Conservation (phyloP, 2,329 filamentous ascomycete genomes). For the Curvularia spicifera region DNA sequence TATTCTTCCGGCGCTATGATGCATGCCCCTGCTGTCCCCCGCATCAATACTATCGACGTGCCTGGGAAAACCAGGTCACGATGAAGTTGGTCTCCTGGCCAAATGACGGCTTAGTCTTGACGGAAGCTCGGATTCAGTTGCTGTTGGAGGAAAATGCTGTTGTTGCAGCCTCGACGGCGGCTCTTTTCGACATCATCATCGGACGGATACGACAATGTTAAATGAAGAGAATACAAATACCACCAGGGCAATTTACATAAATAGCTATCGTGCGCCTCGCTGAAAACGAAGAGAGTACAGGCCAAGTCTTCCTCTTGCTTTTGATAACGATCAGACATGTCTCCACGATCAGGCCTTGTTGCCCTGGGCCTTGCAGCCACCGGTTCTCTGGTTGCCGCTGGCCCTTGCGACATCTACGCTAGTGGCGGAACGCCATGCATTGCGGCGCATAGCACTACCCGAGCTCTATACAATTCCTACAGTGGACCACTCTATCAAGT, state of each 20-base stretch:
- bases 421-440: slow-evolving; percentile 67
- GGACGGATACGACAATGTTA: not conserved
- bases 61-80: not conserved
- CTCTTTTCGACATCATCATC: not conserved
- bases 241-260: not conserved
- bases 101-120: not conserved
- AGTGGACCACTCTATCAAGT: slow-evolving; percentile 65
- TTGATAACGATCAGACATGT: slow-evolving; percentile 12
- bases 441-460: slow-evolving; percentile 70
- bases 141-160: slow-evolving; percentile 12
- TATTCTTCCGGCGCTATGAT: slow-evolving; percentile 13
- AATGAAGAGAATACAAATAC: not conserved
- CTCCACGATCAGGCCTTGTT: slow-evolving; percentile 15
- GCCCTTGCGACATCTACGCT: slow-evolving; percentile 67
- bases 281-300: not conserved
- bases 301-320: not conserved
- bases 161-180: not conserved
- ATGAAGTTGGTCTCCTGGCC: not conserved
- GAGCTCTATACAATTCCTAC: slow-evolving; percentile 64
- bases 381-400: slow-evolving; percentile 49
- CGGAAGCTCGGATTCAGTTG: not conserved
- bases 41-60: not conserved
- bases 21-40: slow-evolving; percentile 5
- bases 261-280: not conserved
- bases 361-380: slow-evolving; percentile 22